Evolutionary conservation across 1,139 yeast species (phyloP).

Genomic region (Yamadazyma pseudoaaseri): DNA sequence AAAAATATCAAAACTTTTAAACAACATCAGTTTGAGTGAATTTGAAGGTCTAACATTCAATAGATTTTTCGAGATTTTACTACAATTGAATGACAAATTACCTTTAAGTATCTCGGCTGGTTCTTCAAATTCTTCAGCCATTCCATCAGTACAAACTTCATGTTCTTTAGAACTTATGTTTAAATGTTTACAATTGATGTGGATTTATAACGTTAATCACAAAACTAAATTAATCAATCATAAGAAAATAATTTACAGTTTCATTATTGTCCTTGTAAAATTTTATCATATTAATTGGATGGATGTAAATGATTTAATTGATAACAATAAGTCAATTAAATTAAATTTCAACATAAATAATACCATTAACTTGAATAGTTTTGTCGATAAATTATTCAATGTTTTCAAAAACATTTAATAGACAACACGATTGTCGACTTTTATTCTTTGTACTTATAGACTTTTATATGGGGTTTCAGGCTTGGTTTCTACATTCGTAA

Average conservation of each 20-base stretch:
- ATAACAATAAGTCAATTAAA: constrained; percentile 34
- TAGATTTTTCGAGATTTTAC: constrained; percentile 32
- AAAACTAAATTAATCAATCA: constrained; percentile 33
- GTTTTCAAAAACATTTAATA: constrained; percentile 19
- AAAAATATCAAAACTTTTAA: constrained; percentile 21
- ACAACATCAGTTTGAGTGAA: constrained; percentile 26
- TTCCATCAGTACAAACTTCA: constrained; percentile 20
- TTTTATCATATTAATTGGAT: constrained; percentile 49
- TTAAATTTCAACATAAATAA: constrained; percentile 38
- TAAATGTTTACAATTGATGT: constrained; percentile 34
- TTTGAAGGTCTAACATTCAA: constrained; percentile 32
- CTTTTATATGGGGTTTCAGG: constrained; percentile 1
- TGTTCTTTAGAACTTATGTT: constrained; percentile 28
- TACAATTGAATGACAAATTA: constrained; percentile 40
- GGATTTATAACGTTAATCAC: constrained; percentile 37
- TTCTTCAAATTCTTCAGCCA: constrained; percentile 47
- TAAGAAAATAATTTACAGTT: constrained; percentile 32
- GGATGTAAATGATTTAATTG: constrained; percentile 32
- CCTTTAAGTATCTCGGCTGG: constrained; percentile 44
- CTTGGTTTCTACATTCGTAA: background rate
- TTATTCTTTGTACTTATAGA: no score
- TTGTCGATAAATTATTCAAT: constrained; percentile 40
- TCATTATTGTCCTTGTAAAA: constrained; percentile 33
- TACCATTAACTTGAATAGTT: constrained; percentile 32
- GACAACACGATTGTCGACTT: background rate